phyloP scores from a whole-genome alignment of 1,284 basidiomycete species.

The Melampsora americana region DNA sequence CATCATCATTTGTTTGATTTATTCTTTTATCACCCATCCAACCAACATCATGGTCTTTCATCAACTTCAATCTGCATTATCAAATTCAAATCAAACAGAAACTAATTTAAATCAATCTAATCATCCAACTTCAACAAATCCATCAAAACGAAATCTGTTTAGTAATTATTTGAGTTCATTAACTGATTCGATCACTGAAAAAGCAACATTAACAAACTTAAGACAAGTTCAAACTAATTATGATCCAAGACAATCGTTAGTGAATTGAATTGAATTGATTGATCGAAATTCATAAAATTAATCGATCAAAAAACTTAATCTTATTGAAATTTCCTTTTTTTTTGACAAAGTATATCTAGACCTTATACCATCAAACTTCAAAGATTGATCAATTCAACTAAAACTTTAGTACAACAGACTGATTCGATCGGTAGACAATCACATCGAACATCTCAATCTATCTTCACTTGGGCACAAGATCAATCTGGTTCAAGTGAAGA shows the following conservation, averaged over 20 bases:
- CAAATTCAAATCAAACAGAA: not conserved
- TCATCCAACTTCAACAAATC: slow-evolving; percentile 1
- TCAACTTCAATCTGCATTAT: no score
- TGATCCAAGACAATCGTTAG: slow-evolving; percentile 41
- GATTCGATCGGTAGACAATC: slow-evolving; percentile 46
- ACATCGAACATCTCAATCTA: slow-evolving; percentile 41
- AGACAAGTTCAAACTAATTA: slow-evolving; percentile 35
- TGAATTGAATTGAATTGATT: no score
- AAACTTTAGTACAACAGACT: slow-evolving; percentile 46
- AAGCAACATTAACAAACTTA: slow-evolving; percentile 32
- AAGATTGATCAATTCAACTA: slow-evolving; percentile 47
- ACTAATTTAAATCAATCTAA: no score
- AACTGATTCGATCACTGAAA: slow-evolving; percentile 9
- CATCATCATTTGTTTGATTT: no score
- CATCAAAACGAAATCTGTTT: slow-evolving; percentile 21
- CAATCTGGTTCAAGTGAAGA: slow-evolving; percentile 33
- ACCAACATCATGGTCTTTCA: no score
- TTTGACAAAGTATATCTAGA: slow-evolving; percentile 1
- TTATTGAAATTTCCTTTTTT: no score
- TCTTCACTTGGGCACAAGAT: slow-evolving; percentile 46
- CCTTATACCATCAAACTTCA: slow-evolving; percentile 48
- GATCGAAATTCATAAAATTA: no score
- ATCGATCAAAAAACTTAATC: no score
- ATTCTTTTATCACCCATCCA: no score
- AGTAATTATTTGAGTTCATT: slow-evolving; percentile 30